Percentiles rank a stretch among this genome's conserved stretches.
phyloP scores from a whole-genome alignment of 306 rosid species.

The Gastrolobium villosum region DNA sequence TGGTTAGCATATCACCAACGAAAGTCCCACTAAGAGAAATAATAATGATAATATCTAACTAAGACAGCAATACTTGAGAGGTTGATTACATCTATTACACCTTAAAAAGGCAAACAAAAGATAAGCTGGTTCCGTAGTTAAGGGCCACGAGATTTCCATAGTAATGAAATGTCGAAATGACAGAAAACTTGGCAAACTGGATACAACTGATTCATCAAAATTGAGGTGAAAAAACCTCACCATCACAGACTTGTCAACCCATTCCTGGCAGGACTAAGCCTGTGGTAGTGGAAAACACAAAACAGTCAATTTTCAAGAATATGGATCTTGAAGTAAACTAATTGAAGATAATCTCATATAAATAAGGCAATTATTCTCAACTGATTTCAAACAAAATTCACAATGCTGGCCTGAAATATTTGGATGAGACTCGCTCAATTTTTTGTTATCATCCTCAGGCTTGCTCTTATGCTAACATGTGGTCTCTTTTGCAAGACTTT shows the following conservation, averaged over 20 bases:
- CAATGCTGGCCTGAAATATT: slow-evolving; percentile 3
- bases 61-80: not conserved
- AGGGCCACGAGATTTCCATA: not conserved
- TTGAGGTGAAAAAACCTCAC: slow-evolving; percentile 26
- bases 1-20: slow-evolving; percentile 20
- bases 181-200: not conserved
- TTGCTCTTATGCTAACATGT: not conserved
- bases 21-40: slow-evolving; percentile 13
- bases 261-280: not conserved
- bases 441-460: slow-evolving; percentile 13
- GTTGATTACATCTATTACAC: slow-evolving; percentile 22
- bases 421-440: slow-evolving; percentile 11
- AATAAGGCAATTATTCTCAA: slow-evolving; percentile 21
- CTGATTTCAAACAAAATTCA: slow-evolving; percentile 1
- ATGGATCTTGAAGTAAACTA: slow-evolving; percentile 23
- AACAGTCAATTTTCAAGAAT: not conserved
- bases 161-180: slow-evolving; percentile 6
- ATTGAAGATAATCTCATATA: not conserved
- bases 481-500: slow-evolving; percentile 16
- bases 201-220: not conserved
- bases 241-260: slow-evolving; percentile 3
- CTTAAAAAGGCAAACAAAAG: slow-evolving; percentile 40
- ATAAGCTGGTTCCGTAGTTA: slow-evolving; percentile 11
- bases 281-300: not conserved
- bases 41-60: not conserved